phyloP scores from a whole-genome alignment of 371 early-diverging fungal species.

The Basidiobolus meristosporus region DNA sequence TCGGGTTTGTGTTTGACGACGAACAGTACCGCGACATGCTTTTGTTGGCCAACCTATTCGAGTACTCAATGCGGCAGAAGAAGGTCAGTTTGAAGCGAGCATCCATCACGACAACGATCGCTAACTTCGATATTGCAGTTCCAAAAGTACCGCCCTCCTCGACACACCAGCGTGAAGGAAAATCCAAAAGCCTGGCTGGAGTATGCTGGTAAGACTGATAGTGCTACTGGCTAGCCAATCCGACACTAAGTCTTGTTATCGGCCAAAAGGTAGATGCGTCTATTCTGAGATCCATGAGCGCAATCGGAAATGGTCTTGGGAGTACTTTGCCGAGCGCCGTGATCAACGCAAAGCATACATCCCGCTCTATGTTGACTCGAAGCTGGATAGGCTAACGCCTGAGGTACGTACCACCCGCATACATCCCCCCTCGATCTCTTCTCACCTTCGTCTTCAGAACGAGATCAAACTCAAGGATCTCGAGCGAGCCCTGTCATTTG shows the following conservation, averaged over 20 bases:
- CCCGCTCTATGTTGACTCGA: conserved; percentile 44
- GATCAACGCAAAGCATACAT: conserved; percentile 71
- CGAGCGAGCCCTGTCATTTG: conserved; percentile 60
- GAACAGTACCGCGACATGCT: conserved; percentile 74
- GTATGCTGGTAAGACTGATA: conserved; percentile 50
- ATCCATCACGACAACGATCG: background rate
- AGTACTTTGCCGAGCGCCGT: conserved; percentile 57
- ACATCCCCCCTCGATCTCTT: background rate
- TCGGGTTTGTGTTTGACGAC: conserved; percentile 77
- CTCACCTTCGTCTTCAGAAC: conserved; percentile 17
- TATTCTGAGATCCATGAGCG: conserved; percentile 75
- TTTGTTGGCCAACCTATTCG: conserved; percentile 63
- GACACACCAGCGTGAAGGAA: conserved; percentile 45
- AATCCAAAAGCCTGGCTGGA: conserved; percentile 71
- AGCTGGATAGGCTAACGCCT: conserved; percentile 24
- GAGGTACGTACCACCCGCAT: conserved; percentile 2
- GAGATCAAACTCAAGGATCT: conserved; percentile 32
- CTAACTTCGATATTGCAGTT: conserved; percentile 36
- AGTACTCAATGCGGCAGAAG: conserved; percentile 45
- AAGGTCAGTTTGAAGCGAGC: conserved; percentile 18
- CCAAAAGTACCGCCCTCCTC: conserved; percentile 64
- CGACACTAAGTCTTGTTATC: background rate
- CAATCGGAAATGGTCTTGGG: conserved; percentile 74
- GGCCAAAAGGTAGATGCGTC: conserved; percentile 22
- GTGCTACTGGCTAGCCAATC: background rate